A percentile compares a stretch with the other conserved stretches of the same genome.
phyloP scores from a whole-genome alignment of 2,329 filamentous ascomycete species.

The Fusarium nygamai region DNA sequence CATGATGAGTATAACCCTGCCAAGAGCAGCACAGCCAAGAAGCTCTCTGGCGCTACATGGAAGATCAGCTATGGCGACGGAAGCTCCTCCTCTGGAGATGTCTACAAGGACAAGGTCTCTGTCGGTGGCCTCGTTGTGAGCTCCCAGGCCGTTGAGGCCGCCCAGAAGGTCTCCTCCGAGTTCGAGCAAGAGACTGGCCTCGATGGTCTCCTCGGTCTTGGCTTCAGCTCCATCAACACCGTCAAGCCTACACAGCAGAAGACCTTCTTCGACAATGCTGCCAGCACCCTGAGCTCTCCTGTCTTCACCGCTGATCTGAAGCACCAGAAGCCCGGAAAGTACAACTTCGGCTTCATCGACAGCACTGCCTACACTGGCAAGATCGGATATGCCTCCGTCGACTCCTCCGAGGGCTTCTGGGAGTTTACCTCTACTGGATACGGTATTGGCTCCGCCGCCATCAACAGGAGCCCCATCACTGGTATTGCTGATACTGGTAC shows the following conservation, averaged over 20 bases:
- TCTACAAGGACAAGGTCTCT: constrained; percentile 56
- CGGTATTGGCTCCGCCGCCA: constrained; percentile 46
- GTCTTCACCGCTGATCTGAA: constrained; percentile 78
- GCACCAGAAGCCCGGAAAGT: constrained; percentile 64
- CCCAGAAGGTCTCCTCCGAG: constrained; percentile 51
- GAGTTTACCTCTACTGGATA: constrained; percentile 55
- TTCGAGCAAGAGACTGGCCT: constrained; percentile 51
- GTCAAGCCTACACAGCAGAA: constrained; percentile 52
- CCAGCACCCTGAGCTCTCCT: constrained; percentile 18
- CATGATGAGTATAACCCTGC: constrained; percentile 54
- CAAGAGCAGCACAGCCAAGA: constrained; percentile 52
- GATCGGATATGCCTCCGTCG: constrained; percentile 70
- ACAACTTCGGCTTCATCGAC: constrained; percentile 80
- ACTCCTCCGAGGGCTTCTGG: constrained; percentile 72
- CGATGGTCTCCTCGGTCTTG: constrained; percentile 57
- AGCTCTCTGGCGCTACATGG: constrained; percentile 52
- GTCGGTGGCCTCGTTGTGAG: constrained; percentile 53
- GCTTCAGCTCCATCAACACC: constrained; percentile 56
- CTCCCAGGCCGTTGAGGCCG: constrained; percentile 56
- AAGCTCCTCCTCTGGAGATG: constrained; percentile 53
- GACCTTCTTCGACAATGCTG: constrained; percentile 55
- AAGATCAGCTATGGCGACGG: constrained; percentile 57
- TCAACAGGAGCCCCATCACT: constrained; percentile 42
- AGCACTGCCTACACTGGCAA: constrained; percentile 68
- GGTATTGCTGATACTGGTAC: constrained; percentile 69